Conservation (phyloP, 2,329 filamentous ascomycete species). For the Penicillium sp. region DNA sequence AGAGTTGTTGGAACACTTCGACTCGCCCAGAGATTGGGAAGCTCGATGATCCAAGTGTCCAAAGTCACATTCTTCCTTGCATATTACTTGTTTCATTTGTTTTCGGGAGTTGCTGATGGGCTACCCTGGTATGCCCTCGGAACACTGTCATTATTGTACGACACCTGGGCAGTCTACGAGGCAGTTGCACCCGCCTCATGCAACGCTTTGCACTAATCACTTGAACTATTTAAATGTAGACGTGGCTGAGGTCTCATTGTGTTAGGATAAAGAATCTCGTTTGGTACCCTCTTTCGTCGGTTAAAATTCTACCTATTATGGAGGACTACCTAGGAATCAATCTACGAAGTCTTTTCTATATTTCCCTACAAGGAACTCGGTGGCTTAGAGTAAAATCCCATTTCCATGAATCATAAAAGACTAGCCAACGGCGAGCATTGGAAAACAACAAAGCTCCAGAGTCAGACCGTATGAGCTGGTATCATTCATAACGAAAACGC, state of each 20-base stretch:
- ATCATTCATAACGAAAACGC: slow-evolving; percentile 34
- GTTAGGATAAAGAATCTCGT: background rate
- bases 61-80: background rate
- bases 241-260: background rate
- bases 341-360: background rate
- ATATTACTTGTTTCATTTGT: background rate
- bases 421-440: slow-evolving; percentile 24
- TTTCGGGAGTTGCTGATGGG: background rate
- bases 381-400: slow-evolving; percentile 21
- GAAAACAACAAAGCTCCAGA: slow-evolving; percentile 28
- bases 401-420: slow-evolving; percentile 32
- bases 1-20: background rate
- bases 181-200: background rate
- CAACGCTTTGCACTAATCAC: background rate
- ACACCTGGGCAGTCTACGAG: background rate
- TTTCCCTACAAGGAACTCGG: background rate
- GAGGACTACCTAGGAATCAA: background rate
- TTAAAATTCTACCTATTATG: background rate
- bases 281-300: background rate
- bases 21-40: background rate
- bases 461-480: slow-evolving; percentile 38
- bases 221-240: background rate
- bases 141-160: background rate
- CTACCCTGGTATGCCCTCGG: background rate
- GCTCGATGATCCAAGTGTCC: no score